phyloP scores from a whole-genome alignment of 345 rosid genomes.

The Capsella bursapastoris region DNA sequence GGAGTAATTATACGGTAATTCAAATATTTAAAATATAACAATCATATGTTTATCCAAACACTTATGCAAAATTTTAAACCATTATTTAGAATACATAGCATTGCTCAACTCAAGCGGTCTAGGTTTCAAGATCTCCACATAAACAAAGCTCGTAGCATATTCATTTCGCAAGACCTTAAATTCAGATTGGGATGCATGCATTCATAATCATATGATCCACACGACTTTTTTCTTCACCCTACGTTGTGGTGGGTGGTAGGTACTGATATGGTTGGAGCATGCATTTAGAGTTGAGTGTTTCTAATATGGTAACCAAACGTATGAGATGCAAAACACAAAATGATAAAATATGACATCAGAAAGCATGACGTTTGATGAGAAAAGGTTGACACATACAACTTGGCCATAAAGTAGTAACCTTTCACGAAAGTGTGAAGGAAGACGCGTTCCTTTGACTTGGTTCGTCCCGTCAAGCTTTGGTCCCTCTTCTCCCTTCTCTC shows the following conservation, averaged over 20 bases:
- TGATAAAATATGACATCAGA: too few species aligned
- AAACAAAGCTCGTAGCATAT: neutral
- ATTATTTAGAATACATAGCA: neutral
- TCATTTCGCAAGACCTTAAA: neutral
- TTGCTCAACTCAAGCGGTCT: neutral
- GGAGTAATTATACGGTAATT: neutral
- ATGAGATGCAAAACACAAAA: neutral
- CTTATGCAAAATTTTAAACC: neutral
- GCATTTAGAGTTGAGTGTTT: neutral
- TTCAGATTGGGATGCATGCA: neutral
- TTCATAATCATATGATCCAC: neutral
- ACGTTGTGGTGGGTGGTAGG: neutral
- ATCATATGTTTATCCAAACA: neutral
- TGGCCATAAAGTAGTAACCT: neutral
- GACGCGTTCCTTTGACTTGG: slow-evolving; percentile 31
- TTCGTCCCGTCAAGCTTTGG: slow-evolving; percentile 7
- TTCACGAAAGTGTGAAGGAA: too few species aligned
- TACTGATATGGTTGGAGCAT: neutral
- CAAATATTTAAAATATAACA: too few species aligned
- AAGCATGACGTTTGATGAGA: slow-evolving; percentile 12
- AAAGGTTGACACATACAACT: neutral
- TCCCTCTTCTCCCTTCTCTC: neutral
- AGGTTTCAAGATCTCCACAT: neutral
- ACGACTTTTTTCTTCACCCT: neutral
- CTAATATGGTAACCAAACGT: neutral